Percentiles rank a stretch among this genome's conserved stretches.
Evolutionary conservation across 306 rosid genomes (phyloP).

Genomic region (Vachellia pachyceras): DNA sequence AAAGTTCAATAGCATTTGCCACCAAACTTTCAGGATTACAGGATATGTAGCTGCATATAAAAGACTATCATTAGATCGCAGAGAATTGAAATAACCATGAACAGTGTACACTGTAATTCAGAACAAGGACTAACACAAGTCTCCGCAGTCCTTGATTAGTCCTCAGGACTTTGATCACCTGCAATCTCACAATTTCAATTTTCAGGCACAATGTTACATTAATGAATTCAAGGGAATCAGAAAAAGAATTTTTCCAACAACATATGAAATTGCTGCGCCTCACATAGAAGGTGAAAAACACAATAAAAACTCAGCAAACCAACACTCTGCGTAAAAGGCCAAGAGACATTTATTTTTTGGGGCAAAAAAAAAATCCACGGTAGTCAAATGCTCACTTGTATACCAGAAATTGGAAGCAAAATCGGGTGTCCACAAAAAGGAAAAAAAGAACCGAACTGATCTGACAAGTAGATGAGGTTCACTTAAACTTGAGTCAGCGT

Average conservation of each 20-base stretch:
- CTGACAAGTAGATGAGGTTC: background rate
- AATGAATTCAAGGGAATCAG: background rate
- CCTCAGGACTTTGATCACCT: constrained; percentile 92
- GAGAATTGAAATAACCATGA: background rate
- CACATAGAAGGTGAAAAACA: no score
- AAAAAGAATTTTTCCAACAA: background rate
- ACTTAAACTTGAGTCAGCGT: background rate
- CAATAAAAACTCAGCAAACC: no score
- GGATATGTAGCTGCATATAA: constrained; percentile 87
- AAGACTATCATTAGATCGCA: constrained; percentile 36
- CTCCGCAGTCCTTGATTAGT: constrained; percentile 73
- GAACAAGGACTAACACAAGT: constrained; percentile 79
- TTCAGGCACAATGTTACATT: constrained; percentile 10
- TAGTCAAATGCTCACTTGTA: background rate
- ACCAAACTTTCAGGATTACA: constrained; percentile 95
- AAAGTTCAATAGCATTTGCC: constrained; percentile 96
- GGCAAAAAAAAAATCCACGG: no score
- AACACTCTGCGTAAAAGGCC: background rate
- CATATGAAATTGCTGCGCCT: no score
- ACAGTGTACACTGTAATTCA: constrained; percentile 11
- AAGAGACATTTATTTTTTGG: background rate
- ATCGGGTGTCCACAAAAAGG: background rate
- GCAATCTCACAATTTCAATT: constrained; percentile 43
- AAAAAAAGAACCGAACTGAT: background rate
- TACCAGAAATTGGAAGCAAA: background rate